Evolutionary conservation across 2,329 filamentous ascomycete species (phyloP), one percentile per base, ranked within the genome.

Genomic region (Aspergillus sp.): DNA sequence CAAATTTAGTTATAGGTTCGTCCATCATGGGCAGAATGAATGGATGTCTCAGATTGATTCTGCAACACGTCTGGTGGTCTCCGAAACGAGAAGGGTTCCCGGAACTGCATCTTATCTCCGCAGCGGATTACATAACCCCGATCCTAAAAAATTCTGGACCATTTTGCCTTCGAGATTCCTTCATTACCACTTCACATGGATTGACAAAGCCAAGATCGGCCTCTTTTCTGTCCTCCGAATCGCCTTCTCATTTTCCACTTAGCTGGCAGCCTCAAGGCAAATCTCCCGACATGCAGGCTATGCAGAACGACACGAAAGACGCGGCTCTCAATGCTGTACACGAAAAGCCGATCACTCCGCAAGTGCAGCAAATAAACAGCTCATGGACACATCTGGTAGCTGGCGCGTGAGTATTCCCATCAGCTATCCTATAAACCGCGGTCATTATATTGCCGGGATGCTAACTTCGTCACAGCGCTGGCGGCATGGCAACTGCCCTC

Each of bases 401-500:
- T 51, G 70, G 70, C 67, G 70, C 70, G 70, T 73, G 67, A 66
- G 70, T 66, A 53, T 44, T 51, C 12, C 39, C 9, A 3, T 30
- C 19, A 24, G 17, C 19, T 8, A 37, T n/a, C 9, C 13, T 5
- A 37, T 37, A 37, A 13, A 20, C 4, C 40, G 30, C n/a, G 34
- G 30, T n/a, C 19, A 37, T 48, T 30, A 27, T 48, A 17, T 34
- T 11, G 3, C 27, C 17, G 5, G 13, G 51, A 54, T 61, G 54
- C 53, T 22, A 20, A 24, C 17, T 45, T 15, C 3, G 15, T 11
- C 3, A 20, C 47, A 72, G 70, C 61, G 64, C 64, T 57, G 92
- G 91, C 54, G 93, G 93, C 44, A 90, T 96, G 70, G 91, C 90
- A 34, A 96, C 91, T 11, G 93, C 93, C 53, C 83, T 97, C 52